Conservation (phyloP, 768 basidiomycete species). For the Amanita pseudoporphyria region DNA sequence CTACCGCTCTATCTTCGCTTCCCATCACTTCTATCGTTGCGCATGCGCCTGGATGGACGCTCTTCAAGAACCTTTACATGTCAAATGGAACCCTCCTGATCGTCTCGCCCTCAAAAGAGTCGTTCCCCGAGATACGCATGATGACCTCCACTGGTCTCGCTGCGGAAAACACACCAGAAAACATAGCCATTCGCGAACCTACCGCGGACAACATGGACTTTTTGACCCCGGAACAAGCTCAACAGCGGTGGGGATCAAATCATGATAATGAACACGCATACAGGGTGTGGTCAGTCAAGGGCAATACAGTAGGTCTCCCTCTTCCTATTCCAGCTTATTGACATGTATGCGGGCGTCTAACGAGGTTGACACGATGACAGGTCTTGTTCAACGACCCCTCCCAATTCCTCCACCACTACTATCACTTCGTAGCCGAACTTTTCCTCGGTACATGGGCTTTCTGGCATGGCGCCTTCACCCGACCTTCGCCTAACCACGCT, state of each 20-base stretch:
- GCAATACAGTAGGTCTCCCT: constrained; percentile 48
- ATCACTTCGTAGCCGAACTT: constrained; percentile 81
- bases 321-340: background rate
- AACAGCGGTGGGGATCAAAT: constrained; percentile 42
- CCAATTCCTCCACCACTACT: constrained; percentile 81
- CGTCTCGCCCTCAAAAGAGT: constrained; percentile 29
- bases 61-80: constrained; percentile 80
- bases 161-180: constrained; percentile 52
- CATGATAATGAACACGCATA: constrained; percentile 20
- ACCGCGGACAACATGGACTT: constrained; percentile 52
- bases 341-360: background rate
- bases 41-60: constrained; percentile 78
- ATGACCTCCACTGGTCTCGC: constrained; percentile 58
- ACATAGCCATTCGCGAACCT: constrained; percentile 58
- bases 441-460: constrained; percentile 69
- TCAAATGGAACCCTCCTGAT: constrained; percentile 74
- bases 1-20: constrained; percentile 16
- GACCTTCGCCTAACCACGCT: background rate
- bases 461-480: constrained; percentile 46
- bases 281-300: constrained; percentile 57
- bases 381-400: constrained; percentile 57
- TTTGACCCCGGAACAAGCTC: constrained; percentile 52
- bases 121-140: constrained; percentile 36
- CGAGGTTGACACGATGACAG: constrained; percentile 23
- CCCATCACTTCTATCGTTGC: constrained; percentile 48